phyloP scores from a whole-genome alignment of 257 asterid species.

The Ajuga chamaepitys region DNA sequence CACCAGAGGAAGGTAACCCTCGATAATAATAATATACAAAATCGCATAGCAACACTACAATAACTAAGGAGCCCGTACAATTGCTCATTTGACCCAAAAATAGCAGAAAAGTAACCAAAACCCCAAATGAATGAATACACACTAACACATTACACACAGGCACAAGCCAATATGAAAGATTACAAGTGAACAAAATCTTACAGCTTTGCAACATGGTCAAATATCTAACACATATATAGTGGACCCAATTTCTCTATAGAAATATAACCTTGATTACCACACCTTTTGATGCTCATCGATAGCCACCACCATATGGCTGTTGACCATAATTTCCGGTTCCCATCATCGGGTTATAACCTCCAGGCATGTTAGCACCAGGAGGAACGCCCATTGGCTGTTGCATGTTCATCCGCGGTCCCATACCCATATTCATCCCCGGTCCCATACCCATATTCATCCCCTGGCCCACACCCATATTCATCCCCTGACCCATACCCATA shows the following conservation, averaged over 20 bases:
- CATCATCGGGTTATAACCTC: conserved; percentile 61
- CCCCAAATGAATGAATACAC: conserved; percentile 33
- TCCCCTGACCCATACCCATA: not conserved
- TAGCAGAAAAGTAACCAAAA: conserved; percentile 19
- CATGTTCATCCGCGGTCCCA: conserved; percentile 37
- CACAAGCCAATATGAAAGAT: conserved; percentile 22
- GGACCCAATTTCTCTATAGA: conserved; percentile 21
- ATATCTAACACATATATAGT: conserved; percentile 17
- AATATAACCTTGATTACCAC: not conserved
- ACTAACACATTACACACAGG: conserved; percentile 24
- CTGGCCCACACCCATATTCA: not conserved
- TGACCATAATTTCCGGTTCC: conserved; percentile 69
- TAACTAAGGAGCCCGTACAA: conserved; percentile 24
- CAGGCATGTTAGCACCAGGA: conserved; percentile 51
- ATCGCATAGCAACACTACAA: conserved; percentile 22
- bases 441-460: conserved; percentile 15
- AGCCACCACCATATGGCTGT: conserved; percentile 79
- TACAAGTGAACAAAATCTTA: conserved; percentile 22
- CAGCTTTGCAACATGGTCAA: conserved; percentile 7
- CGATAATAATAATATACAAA: conserved; percentile 31
- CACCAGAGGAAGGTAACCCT: conserved; percentile 39
- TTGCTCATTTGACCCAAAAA: conserved; percentile 30
- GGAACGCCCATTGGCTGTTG: conserved; percentile 66
- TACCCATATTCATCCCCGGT: conserved; percentile 22
- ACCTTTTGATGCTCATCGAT: conserved; percentile 31